Base-by-base conservation (phyloP, 2,329 filamentous ascomycete species). In the Gyromitra esculenta region DNA sequence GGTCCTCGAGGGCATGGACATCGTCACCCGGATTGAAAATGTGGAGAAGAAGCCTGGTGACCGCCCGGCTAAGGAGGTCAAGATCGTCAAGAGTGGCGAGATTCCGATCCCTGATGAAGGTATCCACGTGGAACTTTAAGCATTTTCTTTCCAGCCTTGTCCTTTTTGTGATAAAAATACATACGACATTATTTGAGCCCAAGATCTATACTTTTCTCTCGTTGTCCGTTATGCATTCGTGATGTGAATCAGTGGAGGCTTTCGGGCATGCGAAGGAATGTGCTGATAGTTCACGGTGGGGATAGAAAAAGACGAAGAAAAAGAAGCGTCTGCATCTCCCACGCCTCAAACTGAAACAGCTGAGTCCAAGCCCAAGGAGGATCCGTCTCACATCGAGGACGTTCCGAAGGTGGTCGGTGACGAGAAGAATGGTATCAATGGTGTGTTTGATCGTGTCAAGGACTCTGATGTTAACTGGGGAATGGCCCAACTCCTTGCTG, bases 61-160 rank as follows among this genome's bases (percentile, higher is more conserved):
- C 86, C 91, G 89, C 85, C 93, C 93, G 37, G 83, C 83, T 78
- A 85, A 90, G 85, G 83, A 87, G 21, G 87, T 96, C 85, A 94
- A 90, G 87, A 93, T 96, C 82, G 88, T 84, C 83, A 92, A 94
- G 88, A 93, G 91, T 85, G 93, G 93, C 84, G 92, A 95, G 87
- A 86, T 96, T 81, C 88, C 91, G 84, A 91, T 94, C 80, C 91
- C 92, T 84, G 87, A 89, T 87, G 93, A 96, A 96, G 93, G 93
- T 96, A 95, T 93, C 87, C 91, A 94, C 86, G 89, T 91, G 86
- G 92, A 96, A 86, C 91, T 96, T 85, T 96, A 91, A 88, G 86
- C 85, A 83, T 57, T 80, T 79, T 80, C 76, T 82, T 80, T 79
- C 79, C 77, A 82, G 81, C 81, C 80, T 80, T 77, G 45, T 54